Conservation (phyloP, 257 asterid genomes). For the Fraxinus americana region DNA sequence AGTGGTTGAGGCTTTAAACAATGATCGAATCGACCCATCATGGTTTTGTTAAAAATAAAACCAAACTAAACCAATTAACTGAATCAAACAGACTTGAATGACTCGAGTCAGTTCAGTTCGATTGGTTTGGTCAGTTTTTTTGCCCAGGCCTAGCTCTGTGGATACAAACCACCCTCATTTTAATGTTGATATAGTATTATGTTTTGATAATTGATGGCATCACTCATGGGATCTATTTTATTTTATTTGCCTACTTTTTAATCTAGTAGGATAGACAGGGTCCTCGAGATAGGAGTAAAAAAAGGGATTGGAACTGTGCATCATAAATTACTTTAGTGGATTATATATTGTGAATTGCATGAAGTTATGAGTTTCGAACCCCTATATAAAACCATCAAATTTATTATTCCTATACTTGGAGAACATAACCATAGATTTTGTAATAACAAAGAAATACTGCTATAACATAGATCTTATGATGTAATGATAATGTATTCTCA, state of each 20-base stretch:
- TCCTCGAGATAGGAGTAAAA: neutral
- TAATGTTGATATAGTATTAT: slow-evolving; percentile 1
- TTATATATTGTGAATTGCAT: neutral
- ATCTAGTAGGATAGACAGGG: slow-evolving; percentile 1
- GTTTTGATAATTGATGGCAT: neutral
- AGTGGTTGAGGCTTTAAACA: too few species aligned
- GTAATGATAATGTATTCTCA: neutral
- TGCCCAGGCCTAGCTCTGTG: too few species aligned
- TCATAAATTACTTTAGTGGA: neutral
- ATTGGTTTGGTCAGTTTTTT: too few species aligned
- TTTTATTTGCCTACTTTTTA: slow-evolving; percentile 1
- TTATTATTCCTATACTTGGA: too few species aligned
- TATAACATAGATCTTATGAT: neutral
- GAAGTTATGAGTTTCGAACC: neutral
- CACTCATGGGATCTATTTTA: neutral
- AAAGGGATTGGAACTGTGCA: neutral
- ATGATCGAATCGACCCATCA: too few species aligned
- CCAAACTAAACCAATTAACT: too few species aligned
- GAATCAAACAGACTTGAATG: too few species aligned
- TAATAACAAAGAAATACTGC: neutral
- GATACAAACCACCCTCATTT: slow-evolving; percentile 1
- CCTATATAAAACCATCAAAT: too few species aligned
- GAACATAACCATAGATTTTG: too few species aligned
- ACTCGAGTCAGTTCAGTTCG: too few species aligned
- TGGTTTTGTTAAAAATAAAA: too few species aligned